Evolutionary conservation across 2,329 filamentous ascomycete genomes (phyloP).

Genomic region (Aspergillus glaucus): DNA sequence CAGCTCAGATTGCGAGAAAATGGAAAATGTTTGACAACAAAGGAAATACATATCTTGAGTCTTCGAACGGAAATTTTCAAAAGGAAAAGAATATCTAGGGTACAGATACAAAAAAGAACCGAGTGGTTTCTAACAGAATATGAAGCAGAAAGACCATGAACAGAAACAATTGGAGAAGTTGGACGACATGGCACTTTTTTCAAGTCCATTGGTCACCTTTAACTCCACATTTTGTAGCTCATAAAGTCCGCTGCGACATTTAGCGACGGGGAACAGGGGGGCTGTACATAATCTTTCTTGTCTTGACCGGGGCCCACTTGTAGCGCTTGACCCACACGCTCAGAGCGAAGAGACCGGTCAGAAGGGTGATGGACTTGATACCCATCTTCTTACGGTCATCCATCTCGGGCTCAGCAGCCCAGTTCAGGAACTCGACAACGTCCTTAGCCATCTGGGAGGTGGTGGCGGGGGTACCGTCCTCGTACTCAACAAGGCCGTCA

Average conservation of each 20-base stretch:
- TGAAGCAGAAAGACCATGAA: slow-evolving; percentile 21
- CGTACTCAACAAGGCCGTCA: slow-evolving; percentile 95
- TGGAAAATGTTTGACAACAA: slow-evolving; percentile 17
- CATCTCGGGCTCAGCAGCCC: slow-evolving; percentile 98
- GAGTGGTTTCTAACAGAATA: slow-evolving; percentile 35
- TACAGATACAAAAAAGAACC: slow-evolving; percentile 39
- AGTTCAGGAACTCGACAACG: slow-evolving; percentile 97
- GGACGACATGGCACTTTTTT: slow-evolving; percentile 20
- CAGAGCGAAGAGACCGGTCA: slow-evolving; percentile 70
- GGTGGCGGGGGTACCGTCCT: slow-evolving; percentile 88
- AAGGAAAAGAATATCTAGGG: slow-evolving; percentile 36
- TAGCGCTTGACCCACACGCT: slow-evolving; percentile 99
- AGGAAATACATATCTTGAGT: slow-evolving; percentile 34
- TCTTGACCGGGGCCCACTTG: slow-evolving; percentile 97
- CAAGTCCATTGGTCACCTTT: slow-evolving; percentile 18
- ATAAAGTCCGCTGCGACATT: slow-evolving; percentile 24
- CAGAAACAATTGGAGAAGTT: slow-evolving; percentile 18
- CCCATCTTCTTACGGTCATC: slow-evolving; percentile 99
- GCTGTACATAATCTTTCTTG: slow-evolving; percentile 84
- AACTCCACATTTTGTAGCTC: slow-evolving; percentile 23
- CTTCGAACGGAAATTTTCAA: slow-evolving; percentile 34
- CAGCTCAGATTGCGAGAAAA: background rate
- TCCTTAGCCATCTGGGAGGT: slow-evolving; percentile 99
- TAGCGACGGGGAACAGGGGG: slow-evolving; percentile 52
- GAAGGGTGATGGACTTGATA: slow-evolving; percentile 84